phyloP scores from a whole-genome alignment of 352 stramenopile species.

The Globisporangium carolinianum region DNA sequence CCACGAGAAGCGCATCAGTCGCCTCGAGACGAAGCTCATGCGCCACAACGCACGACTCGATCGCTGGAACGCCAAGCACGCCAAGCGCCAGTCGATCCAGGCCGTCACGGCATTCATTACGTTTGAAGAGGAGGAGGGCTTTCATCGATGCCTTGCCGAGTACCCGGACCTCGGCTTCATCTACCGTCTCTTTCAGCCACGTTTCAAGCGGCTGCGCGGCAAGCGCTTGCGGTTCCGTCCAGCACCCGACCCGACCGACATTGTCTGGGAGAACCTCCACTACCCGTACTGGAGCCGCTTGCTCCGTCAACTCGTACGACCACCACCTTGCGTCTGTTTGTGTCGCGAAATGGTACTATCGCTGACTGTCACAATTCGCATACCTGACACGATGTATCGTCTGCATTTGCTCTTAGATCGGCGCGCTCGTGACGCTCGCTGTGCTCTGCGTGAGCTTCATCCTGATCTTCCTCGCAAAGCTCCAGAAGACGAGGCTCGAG shows the following conservation, averaged over 20 bases:
- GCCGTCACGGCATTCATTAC: constrained; percentile 79
- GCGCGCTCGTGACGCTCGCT: constrained; percentile 57
- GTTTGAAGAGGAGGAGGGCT: constrained; percentile 80
- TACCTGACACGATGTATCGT: background rate
- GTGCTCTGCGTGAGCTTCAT: constrained; percentile 74
- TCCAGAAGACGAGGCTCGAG: constrained; percentile 68
- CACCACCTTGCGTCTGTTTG: background rate
- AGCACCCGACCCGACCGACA: constrained; percentile 73
- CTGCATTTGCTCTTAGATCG: constrained; percentile 20
- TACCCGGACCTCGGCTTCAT: constrained; percentile 71
- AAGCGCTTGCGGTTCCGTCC: constrained; percentile 68
- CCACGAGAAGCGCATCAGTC: constrained; percentile 36
- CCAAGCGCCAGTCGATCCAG: constrained; percentile 19
- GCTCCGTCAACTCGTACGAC: constrained; percentile 51
- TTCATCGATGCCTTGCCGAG: constrained; percentile 66
- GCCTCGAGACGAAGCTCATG: constrained; percentile 37
- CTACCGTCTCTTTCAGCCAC: constrained; percentile 65
- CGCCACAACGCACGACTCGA: constrained; percentile 34
- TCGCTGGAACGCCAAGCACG: constrained; percentile 16
- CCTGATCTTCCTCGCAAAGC: constrained; percentile 64
- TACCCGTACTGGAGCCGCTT: constrained; percentile 49
- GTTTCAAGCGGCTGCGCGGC: constrained; percentile 51
- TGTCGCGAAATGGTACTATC: background rate
- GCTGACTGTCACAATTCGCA: background rate
- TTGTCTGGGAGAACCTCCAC: constrained; percentile 83